A percentile compares a stretch with the other conserved stretches of the same genome.
Evolutionary conservation across 1,284 basidiomycete species (phyloP).

Genomic region (Heterobasidion annosum): DNA sequence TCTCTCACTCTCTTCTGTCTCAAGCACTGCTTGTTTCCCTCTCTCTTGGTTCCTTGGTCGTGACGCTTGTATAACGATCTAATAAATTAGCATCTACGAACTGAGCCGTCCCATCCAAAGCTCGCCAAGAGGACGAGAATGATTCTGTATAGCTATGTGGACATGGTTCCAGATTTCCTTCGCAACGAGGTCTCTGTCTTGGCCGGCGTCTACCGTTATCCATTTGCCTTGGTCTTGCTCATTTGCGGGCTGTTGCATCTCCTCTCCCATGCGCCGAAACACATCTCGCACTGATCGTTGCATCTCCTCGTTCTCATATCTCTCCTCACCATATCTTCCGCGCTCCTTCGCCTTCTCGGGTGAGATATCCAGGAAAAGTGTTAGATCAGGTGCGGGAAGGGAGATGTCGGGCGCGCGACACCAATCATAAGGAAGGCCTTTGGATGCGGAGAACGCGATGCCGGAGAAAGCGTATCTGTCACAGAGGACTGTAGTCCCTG

Average conservation of each 20-base stretch:
- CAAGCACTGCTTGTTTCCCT: no score
- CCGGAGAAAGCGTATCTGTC: conserved; percentile 98
- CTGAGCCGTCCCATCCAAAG: conserved; percentile 29
- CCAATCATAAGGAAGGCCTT: conserved; percentile 65
- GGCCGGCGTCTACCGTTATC: conserved; percentile 61
- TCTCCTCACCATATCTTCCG: conserved; percentile 87
- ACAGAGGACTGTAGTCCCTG: conserved; percentile 74
- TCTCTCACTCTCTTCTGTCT: not conserved
- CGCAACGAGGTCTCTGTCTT: conserved; percentile 46
- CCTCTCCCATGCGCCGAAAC: conserved; percentile 55
- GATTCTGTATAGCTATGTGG: conserved; percentile 26
- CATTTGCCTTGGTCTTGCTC: conserved; percentile 24
- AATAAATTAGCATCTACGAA: not conserved
- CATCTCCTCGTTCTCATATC: conserved; percentile 78
- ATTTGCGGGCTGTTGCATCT: conserved; percentile 27
- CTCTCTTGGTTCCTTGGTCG: not conserved
- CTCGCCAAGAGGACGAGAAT: conserved; percentile 25
- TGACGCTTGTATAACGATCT: not conserved
- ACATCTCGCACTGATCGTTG: conserved; percentile 60
- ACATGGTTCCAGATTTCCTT: conserved; percentile 49
- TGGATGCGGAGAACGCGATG: conserved; percentile 88
- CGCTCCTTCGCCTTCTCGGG: conserved; percentile 64
- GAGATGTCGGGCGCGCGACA: conserved; percentile 80
- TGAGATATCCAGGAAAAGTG: conserved; percentile 80
- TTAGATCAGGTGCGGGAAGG: conserved; percentile 85